Conservation (phyloP, 306 rosid species). For the Citrullus mucosospermus region DNA sequence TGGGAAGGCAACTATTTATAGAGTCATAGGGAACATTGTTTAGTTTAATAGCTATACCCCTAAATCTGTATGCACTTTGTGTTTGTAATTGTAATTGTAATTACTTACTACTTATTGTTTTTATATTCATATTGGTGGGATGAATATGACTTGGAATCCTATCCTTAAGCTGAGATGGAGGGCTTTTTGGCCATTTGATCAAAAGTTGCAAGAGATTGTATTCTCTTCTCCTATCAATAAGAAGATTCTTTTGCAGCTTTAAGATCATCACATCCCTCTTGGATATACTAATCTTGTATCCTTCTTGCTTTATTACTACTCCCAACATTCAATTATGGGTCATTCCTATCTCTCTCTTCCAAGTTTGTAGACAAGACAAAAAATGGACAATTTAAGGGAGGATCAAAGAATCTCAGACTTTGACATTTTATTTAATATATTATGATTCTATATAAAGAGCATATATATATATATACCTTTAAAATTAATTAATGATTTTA, state of each 20-base stretch:
- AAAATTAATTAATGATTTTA: background rate
- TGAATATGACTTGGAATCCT: conserved; percentile 5
- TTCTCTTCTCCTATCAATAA: background rate
- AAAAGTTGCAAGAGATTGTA: background rate
- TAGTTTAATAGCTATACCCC: too few species aligned
- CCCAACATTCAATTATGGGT: background rate
- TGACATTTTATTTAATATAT: conserved; percentile 1
- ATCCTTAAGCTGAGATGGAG: conserved; percentile 1
- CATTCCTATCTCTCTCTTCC: background rate
- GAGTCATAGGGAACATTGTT: background rate
- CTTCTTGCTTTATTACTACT: background rate
- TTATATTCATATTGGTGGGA: background rate
- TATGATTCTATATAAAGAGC: background rate
- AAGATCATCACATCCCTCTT: background rate
- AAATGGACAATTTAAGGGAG: background rate
- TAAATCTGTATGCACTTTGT: background rate
- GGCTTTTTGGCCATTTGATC: background rate
- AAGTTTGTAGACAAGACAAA: background rate
- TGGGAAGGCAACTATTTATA: background rate
- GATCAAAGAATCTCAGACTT: conserved; percentile 2
- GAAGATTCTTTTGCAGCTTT: background rate
- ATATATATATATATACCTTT: background rate
- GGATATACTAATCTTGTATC: background rate
- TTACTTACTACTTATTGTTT: background rate
- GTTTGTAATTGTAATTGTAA: background rate